Conservation (phyloP, 352 stramenopile species). For the Phytophthora pinifolia region DNA sequence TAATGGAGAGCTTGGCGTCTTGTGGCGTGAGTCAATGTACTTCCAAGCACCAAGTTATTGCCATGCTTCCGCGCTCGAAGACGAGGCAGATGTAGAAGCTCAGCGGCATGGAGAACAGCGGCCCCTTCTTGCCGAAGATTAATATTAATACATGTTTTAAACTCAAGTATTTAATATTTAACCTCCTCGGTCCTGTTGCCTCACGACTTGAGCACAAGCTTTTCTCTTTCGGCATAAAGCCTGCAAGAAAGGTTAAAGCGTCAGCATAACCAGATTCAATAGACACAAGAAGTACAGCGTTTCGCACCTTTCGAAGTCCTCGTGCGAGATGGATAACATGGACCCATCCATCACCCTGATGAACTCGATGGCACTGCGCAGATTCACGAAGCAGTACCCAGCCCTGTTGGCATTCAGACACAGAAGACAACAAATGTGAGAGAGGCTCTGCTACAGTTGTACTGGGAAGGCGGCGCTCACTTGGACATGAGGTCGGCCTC, state of each 20-base stretch:
- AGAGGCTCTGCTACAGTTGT: no score
- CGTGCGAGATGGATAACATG: conserved; percentile 77
- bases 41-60: conserved; percentile 26
- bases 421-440: background rate
- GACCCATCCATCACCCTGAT: conserved; percentile 83
- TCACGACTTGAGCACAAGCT: conserved; percentile 25
- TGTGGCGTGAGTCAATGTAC: conserved; percentile 77
- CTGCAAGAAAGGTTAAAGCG: conserved; percentile 8
- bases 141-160: background rate
- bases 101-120: conserved; percentile 22
- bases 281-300: background rate
- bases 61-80: conserved; percentile 15
- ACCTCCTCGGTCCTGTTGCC: no score
- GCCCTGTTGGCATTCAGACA: conserved; percentile 39
- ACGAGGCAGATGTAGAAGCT: conserved; percentile 11
- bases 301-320: conserved; percentile 77
- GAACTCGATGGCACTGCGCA: conserved; percentile 91
- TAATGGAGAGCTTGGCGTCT: conserved; percentile 56
- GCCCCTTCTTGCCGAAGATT: conserved; percentile 17
- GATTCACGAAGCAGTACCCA: conserved; percentile 92
- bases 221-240: conserved; percentile 44
- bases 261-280: background rate
- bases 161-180: conserved; percentile 21
- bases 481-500: conserved; percentile 90
- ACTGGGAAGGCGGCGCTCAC: conserved; percentile 26